Percentiles rank a stretch among this genome's conserved stretches.
These are phyloP conservation scores for Penicillium griseofulvum DNA, from an alignment of 2,329 filamentous ascomycete genomes.

Conservation along the genomic window DNA sequence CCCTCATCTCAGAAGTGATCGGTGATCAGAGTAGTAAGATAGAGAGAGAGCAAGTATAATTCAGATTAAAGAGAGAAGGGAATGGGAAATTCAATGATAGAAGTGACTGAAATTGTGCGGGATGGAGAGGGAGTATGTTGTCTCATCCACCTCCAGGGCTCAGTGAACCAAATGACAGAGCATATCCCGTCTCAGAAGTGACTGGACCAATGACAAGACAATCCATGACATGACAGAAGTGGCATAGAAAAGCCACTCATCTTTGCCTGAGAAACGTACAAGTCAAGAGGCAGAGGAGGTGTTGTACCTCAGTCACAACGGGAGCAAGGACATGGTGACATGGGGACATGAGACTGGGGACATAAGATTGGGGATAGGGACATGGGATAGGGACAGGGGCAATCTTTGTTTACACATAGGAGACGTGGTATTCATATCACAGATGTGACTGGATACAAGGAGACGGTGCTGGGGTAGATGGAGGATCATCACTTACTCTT, in stretches of 20 bases:
- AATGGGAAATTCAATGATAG: neutral
- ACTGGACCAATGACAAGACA: neutral
- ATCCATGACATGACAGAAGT: neutral
- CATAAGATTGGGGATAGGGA: too few species aligned
- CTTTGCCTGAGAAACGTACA: neutral
- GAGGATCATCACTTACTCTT: neutral
- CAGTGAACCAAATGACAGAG: neutral
- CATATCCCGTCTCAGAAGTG: neutral
- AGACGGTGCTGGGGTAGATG: neutral
- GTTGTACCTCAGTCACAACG: neutral
- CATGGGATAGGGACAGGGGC: neutral
- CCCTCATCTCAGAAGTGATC: neutral
- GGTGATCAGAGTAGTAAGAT: neutral
- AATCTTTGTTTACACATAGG: neutral
- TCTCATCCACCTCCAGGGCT: neutral
- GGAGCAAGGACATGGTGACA: neutral
- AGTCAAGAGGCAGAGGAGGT: neutral
- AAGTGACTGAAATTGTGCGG: neutral
- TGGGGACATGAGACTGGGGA: neutral
- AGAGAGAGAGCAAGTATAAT: neutral
- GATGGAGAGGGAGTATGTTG: neutral
- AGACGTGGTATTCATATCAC: neutral
- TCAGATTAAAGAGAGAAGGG: neutral
- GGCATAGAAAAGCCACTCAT: neutral
- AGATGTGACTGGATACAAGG: neutral